phyloP scores from a whole-genome alignment of 2,329 filamentous ascomycete genomes.

The Fusarium pseudoanthophilum region DNA sequence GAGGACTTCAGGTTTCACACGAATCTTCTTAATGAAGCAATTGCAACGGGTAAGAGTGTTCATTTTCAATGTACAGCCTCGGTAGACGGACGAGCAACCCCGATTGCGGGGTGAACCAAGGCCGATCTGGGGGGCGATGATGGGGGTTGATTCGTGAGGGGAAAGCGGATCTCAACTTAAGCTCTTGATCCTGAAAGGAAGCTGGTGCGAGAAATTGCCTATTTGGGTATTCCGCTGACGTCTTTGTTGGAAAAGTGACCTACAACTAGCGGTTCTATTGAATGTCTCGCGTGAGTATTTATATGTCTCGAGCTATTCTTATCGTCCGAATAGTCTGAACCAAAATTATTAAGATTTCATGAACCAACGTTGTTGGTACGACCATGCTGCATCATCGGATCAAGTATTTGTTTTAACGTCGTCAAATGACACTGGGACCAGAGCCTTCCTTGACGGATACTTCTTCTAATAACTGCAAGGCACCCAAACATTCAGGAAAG shows the following conservation, averaged over 20 bases:
- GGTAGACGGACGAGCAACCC: conserved; percentile 33
- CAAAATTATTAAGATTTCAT: neutral
- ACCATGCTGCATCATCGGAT: neutral
- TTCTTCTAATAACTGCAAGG: neutral
- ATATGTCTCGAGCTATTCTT: neutral
- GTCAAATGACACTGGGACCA: neutral
- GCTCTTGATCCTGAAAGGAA: conserved; percentile 19
- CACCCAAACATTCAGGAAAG: neutral
- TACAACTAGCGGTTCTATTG: neutral
- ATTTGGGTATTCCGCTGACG: conserved; percentile 15
- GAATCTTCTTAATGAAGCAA: conserved; percentile 10
- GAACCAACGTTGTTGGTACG: neutral
- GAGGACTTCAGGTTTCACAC: neutral
- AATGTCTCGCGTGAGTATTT: neutral
- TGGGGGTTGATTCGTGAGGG: conserved; percentile 34
- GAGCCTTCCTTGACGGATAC: rapidly evolving
- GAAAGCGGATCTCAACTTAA: conserved; percentile 32
- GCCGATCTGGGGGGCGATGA: conserved; percentile 31
- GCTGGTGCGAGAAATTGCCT: conserved; percentile 28
- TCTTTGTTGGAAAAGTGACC: neutral
- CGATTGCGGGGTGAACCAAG: conserved; percentile 35
- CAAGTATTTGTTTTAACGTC: neutral
- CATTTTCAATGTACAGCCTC: conserved; percentile 32
- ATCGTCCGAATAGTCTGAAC: neutral
- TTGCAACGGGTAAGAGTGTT: conserved; percentile 24